Percentiles rank a stretch among this genome's conserved stretches.
These are phyloP conservation scores for Myxozyma mucilagina DNA, from an alignment of 805 yeast genomes.

Conservation along the genomic window DNA sequence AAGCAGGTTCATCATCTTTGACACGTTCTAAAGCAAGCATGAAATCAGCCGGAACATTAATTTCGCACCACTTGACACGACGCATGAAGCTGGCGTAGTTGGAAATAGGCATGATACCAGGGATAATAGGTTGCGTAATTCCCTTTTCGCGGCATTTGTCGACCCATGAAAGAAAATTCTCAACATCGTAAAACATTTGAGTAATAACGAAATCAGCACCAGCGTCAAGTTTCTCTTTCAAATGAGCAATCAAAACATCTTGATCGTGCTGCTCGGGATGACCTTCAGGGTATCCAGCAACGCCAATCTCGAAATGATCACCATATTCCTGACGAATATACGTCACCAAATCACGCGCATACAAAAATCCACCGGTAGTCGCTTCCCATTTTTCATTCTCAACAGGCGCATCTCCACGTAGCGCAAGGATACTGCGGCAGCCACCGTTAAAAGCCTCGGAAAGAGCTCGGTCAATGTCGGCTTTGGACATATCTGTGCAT, in stretches of 20 bases:
- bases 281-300: conserved; percentile 97
- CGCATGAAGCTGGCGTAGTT: conserved; percentile 89
- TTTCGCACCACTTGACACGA: conserved; percentile 92
- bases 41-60: conserved; percentile 74
- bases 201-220: conserved; percentile 95
- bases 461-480: conserved; percentile 79
- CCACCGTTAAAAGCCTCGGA: conserved; percentile 83
- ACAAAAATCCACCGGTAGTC: conserved; percentile 73
- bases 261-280: conserved; percentile 80
- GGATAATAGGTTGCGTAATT: conserved; percentile 81
- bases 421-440: conserved; percentile 90
- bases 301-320: conserved; percentile 88
- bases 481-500: conserved; percentile 89
- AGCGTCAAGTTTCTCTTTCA: conserved; percentile 87
- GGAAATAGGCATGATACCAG: conserved; percentile 99
- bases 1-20: conserved; percentile 86
- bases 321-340: conserved; percentile 80
- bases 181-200: conserved; percentile 95
- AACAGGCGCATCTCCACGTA: conserved; percentile 93
- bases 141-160: conserved; percentile 66
- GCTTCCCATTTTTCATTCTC: conserved; percentile 41
- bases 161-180: conserved; percentile 83
- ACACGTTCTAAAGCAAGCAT: conserved; percentile 70
- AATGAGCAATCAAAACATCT: conserved; percentile 54
- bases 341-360: conserved; percentile 81